Evolutionary conservation across 2,329 filamentous ascomycete genomes (phyloP), one percentile per base, ranked within the genome.

Genomic region (Talaromyces sp.): DNA sequence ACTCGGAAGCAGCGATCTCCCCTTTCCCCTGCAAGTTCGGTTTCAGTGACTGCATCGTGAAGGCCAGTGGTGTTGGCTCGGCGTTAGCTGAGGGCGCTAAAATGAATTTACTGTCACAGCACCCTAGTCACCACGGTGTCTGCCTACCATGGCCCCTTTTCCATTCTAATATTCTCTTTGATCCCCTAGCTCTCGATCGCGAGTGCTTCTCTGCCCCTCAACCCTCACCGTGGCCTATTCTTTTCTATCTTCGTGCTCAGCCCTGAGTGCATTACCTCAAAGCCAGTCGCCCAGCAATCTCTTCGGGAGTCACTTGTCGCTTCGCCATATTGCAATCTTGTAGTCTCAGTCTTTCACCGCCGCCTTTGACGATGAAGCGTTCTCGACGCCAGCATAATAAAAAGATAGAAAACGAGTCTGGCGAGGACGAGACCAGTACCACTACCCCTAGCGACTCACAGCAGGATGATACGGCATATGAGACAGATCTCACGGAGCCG

Each of bases 401-500:
- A 39, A 47, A 39, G 20, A n/a, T 41, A 5, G 35, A 41, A 51
- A 46, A 16, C 32, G 35, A 32, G n/a, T 24, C 20, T 32, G n/a
- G 27, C 41, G 35, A 37, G 41, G 41, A 51, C 9, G 33, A 44
- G 11, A 39, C 33, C 16, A 51, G 16, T 51, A 22, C 30, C 10
- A 46, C 13, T 24, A 29, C 36, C 32, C 9, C 42, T 19, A 51
- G 42, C 33, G 49, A 51, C 36, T 46, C 42, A 46, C 22, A 51
- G 22, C 35, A 40, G 32, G 42, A 16, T 20, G 42, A 47, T 35
- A 24, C 49, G 22, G 35, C 49, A 10, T 51, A 51, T 8, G 42
- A 51, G 35, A 51, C 49, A 11, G 49, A 51, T 33, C 36, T 47
- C 1, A 46, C 36, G 14, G 49, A 51, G 42, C 32, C 22, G 22